Evolutionary conservation across 1,139 yeast genomes (phyloP).

Genomic region (Diutina sp.): DNA sequence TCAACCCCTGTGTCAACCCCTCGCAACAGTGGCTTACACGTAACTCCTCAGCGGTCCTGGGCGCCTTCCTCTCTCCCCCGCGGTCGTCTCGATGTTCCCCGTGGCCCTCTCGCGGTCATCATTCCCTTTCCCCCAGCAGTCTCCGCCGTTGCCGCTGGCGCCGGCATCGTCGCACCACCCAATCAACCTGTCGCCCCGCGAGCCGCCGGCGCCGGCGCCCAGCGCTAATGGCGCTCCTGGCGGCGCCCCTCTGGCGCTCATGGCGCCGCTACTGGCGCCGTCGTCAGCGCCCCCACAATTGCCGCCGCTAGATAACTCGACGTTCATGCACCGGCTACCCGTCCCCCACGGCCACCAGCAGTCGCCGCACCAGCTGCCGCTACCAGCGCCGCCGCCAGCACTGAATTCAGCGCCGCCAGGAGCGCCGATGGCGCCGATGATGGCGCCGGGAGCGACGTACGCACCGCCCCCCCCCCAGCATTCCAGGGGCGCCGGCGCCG

Average conservation of each 20-base stretch:
- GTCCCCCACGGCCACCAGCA: slow-evolving; percentile 1
- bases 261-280: background rate
- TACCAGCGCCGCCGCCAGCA: background rate
- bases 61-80: no score
- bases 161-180: background rate
- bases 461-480: background rate
- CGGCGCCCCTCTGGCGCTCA: no score
- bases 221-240: no score
- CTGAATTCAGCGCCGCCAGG: background rate
- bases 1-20: no score
- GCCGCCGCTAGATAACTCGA: background rate
- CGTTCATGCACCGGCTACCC: background rate
- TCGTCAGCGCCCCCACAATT: background rate
- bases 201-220: background rate
- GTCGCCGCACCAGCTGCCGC: background rate
- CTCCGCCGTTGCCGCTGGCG: background rate
- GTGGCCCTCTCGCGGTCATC: background rate
- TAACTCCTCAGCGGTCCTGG: no score
- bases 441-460: background rate
- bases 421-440: background rate
- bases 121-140: background rate
- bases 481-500: background rate
- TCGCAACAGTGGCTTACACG: no score
- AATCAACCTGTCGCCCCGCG: background rate
- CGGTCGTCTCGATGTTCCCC: background rate